Evolutionary conservation across 352 stramenopile species (phyloP).

Genomic region (Thalassiosira tumida): DNA sequence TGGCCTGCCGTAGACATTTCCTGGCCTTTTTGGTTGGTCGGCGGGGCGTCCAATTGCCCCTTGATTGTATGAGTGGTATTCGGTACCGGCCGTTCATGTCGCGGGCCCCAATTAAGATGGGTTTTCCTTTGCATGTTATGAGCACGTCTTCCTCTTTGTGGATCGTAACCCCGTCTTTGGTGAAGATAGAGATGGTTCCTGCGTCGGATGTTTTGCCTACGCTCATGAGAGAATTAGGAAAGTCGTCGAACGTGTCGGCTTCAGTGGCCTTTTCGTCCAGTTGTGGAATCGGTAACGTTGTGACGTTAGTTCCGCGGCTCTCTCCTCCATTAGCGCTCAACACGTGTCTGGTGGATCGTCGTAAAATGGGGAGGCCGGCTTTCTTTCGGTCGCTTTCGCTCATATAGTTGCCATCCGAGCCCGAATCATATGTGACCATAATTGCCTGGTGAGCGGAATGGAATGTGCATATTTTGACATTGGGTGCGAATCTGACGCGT

Average conservation of each 20-base stretch:
- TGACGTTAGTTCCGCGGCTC: conserved; percentile 31
- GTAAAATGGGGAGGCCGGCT: conserved; percentile 44
- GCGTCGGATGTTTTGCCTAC: conserved; percentile 34
- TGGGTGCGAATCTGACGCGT: not conserved
- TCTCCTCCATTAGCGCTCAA: conserved; percentile 16
- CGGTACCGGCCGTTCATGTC: conserved; percentile 49
- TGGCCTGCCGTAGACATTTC: conserved; percentile 2
- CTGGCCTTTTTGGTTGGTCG: not conserved
- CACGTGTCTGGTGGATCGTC: conserved; percentile 27
- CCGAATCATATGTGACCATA: conserved; percentile 61
- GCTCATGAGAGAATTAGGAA: conserved; percentile 27
- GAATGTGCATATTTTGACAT: not conserved
- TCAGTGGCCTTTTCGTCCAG: conserved; percentile 5
- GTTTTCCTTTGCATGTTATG: conserved; percentile 63
- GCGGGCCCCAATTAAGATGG: conserved; percentile 46
- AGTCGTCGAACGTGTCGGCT: conserved; percentile 63
- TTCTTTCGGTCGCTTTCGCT: not conserved
- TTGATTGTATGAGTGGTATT: conserved; percentile 59
- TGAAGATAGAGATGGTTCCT: conserved; percentile 60
- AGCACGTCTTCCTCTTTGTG: conserved; percentile 44
- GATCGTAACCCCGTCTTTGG: conserved; percentile 51
- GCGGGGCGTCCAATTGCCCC: conserved; percentile 36
- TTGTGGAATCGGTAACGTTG: conserved; percentile 28
- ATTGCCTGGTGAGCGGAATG: not conserved
- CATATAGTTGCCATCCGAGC: conserved; percentile 15